Conservation (phyloP, 768 basidiomycete species). For the Kwoniella heveanensis region DNA sequence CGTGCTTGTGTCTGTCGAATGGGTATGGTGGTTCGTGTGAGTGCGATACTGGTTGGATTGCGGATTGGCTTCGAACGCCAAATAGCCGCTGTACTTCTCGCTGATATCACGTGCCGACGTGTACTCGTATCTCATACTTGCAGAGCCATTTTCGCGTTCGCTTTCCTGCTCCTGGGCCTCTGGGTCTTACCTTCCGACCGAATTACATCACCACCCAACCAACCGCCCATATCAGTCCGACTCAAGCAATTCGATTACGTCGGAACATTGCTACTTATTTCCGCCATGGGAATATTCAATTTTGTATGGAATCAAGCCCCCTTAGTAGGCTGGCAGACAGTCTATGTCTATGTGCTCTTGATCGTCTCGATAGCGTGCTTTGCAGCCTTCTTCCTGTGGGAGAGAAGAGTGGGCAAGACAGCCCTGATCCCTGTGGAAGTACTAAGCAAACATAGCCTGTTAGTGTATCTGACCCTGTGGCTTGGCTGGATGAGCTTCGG, state of each 20-base stretch:
- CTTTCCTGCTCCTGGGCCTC: slow-evolving; percentile 25
- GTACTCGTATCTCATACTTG: neutral
- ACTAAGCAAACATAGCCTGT: slow-evolving; percentile 23
- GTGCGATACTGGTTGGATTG: too few relatives aligned
- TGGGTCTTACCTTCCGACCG: slow-evolving; percentile 25
- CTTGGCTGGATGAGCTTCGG: slow-evolving; percentile 31
- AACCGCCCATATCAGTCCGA: neutral
- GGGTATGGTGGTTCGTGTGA: slow-evolving; percentile 39
- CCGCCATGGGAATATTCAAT: slow-evolving; percentile 41
- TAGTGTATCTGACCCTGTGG: slow-evolving; percentile 28
- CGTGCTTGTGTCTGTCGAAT: slow-evolving; percentile 9
- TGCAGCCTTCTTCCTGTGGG: slow-evolving; percentile 31
- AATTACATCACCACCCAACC: slow-evolving; percentile 2
- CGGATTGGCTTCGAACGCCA: too few relatives aligned
- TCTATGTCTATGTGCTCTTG: slow-evolving; percentile 36
- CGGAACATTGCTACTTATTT: slow-evolving; percentile 33
- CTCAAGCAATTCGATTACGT: slow-evolving; percentile 27
- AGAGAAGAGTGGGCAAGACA: slow-evolving; percentile 20
- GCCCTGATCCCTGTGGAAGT: slow-evolving; percentile 39
- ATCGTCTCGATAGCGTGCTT: slow-evolving; percentile 27
- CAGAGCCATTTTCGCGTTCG: slow-evolving; percentile 26
- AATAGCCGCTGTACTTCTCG: too few relatives aligned
- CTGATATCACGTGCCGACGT: neutral
- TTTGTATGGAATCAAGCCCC: slow-evolving; percentile 46
- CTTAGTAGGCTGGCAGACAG: slow-evolving; percentile 34